Conservation (phyloP, 768 basidiomycete genomes). For the Naganishia vaughanmartiniae region DNA sequence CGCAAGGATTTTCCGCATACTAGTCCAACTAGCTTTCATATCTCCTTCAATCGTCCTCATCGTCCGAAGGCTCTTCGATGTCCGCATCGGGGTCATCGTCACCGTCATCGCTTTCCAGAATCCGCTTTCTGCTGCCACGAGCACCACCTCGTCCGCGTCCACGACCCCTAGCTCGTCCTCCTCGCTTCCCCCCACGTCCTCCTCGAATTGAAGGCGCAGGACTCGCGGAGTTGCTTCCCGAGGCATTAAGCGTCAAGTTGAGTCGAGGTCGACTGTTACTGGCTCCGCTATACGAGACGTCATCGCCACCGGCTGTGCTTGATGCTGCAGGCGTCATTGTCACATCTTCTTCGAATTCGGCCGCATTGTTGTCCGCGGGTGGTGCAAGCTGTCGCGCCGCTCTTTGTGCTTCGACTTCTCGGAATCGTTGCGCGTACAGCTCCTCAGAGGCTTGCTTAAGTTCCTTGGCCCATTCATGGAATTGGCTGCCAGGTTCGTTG, state of each 20-base stretch:
- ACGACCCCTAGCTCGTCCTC: background rate
- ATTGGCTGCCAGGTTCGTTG: slow-evolving; percentile 93
- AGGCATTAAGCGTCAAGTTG: slow-evolving; percentile 11
- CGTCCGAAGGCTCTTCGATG: slow-evolving; percentile 3
- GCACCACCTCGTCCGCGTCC: background rate
- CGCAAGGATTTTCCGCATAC: too few species aligned
- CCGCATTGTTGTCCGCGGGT: background rate
- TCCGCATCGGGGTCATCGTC: slow-evolving; percentile 18
- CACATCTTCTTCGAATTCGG: background rate
- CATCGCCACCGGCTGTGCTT: slow-evolving; percentile 16
- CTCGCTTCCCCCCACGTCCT: background rate
- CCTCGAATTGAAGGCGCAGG: slow-evolving; percentile 13
- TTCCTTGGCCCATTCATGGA: slow-evolving; percentile 88
- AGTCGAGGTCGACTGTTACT: slow-evolving; percentile 19
- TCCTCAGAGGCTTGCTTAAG: slow-evolving; percentile 85
- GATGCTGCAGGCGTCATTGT: slow-evolving; percentile 17
- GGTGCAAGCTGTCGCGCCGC: background rate
- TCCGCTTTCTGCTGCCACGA: slow-evolving; percentile 4
- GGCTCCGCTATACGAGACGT: slow-evolving; percentile 19
- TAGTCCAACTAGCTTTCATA: too few species aligned
- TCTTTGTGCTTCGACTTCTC: slow-evolving; percentile 21
- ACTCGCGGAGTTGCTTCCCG: slow-evolving; percentile 4
- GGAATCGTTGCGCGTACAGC: slow-evolving; percentile 60
- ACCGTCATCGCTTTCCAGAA: slow-evolving; percentile 9
- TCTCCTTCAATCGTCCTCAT: background rate